Base-by-base conservation (phyloP, 306 rosid species). In the Prosopis cineraria region DNA sequence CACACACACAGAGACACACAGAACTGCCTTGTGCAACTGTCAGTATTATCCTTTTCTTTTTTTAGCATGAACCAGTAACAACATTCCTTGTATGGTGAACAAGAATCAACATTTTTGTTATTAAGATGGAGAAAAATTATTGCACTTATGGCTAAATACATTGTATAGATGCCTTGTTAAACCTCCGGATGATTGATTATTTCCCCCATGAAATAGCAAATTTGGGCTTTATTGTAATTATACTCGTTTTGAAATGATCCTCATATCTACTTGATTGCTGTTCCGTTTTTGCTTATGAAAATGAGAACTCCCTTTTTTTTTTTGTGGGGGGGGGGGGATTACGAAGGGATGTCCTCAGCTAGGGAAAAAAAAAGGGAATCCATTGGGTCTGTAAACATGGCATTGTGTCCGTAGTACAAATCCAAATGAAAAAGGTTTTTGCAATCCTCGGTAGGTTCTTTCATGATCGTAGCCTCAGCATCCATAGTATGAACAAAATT, bases 191-290 rank as follows among this genome's bases (percentile, higher is more conserved):
- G 66, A 60, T 60, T 60, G 67, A 30, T 30, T 30, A 60, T 60
- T 60, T 56, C 66, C 37, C 10, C 67, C 22, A 6, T 2, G 75
- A 41, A 27, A n/a, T 78, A 31, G 58, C 60, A 68, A 37, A n/a
- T 33, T 22, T 55, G 12, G 30, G 62, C 31, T 55, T 10, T 55
- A 55, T 55, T 7, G 20, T 52, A 20, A 20, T 52, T 52, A 14
- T 68, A 27, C 14, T 19, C 8, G 55, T 59, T 62, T 36, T 41
- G 75, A 70, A 76, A 55, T 41, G 47, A 55, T 60, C 60, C n/a
- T 31, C 20, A 3, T 16, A 31, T 6, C 2, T 17, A 6, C 14
- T 33, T 63, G 43, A 63, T 63, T 7, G 2, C 68, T 16, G 0
- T 31, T 19, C 25, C 43, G 2, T 34, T 63, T 63, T 8, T 31